Base-by-base conservation (phyloP, 352 stramenopile species). In the Pythium aquatile region DNA sequence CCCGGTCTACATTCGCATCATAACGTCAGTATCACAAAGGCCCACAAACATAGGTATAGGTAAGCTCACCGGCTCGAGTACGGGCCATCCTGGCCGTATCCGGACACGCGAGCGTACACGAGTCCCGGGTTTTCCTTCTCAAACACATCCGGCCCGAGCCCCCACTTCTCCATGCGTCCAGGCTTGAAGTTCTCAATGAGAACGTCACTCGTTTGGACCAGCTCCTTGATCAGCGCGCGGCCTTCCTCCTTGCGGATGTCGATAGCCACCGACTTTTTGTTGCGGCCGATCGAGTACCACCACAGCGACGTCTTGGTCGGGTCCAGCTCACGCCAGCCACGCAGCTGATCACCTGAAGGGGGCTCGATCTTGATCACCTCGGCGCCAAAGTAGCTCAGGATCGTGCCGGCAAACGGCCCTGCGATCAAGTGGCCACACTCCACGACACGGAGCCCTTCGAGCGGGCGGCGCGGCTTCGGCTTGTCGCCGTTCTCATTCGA, bases 291-390 rank as follows among this genome's bases (percentile, higher is more conserved):
- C 17, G 87, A 96, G 68, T 93, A 91, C 87, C 87, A 97, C 87
- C 88, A 97, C 54, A 93, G 66, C 44, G 88, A 94, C 32, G 87
- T 96, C 62, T 81, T 78, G 52, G 72, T 84, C 26, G 68, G 59
- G 61, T 96, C 86, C 39, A 95, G 67, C 57, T 89, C 71, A 35
- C 87, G 84, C 62, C 90, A 94, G 64, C 85, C 79, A 32, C 88
- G 87, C 62, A 95, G 70, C 55, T 94, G 85, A 56, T 97, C 88
- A 11, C 88, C 88, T 14, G 76, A 90, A 4, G 85, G 88, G 10
- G 87, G 85, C 68, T 97, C 89, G 37, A 97, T 84, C 59, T 96
- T 96, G 78, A 96, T 96, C 51, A 96, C 87, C 70, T 97, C 88
- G 4, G 89, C 89, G 32, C 89, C 89, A 69, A 95, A 97, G 75